Evolutionary conservation across 306 rosid species (phyloP).

Genomic region (Ochetophila trinervis): DNA sequence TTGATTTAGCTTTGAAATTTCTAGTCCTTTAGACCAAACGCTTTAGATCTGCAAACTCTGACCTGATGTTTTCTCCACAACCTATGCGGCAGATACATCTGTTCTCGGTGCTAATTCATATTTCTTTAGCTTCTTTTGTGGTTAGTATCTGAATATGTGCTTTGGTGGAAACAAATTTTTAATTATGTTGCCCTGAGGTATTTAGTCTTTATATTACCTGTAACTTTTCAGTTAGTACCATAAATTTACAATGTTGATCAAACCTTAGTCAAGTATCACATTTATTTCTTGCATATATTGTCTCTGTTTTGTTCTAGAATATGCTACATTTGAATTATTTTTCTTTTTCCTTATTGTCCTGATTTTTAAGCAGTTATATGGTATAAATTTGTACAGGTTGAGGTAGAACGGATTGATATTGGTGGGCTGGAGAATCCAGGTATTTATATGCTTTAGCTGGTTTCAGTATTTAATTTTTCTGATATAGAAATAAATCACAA

Average conservation of each 20-base stretch:
- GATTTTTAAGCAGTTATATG: conserved; percentile 16
- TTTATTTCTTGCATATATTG: not conserved
- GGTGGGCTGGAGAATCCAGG: conserved; percentile 73
- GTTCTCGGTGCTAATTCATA: not conserved
- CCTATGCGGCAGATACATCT: not conserved
- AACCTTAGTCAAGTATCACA: not conserved
- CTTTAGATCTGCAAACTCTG: not conserved
- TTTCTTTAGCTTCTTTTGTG: not conserved
- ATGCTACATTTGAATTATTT: not conserved
- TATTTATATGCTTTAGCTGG: conserved; percentile 23
- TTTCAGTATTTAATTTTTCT: conserved; percentile 7
- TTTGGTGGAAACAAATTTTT: not conserved
- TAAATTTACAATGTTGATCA: not conserved
- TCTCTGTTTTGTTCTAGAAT: not conserved
- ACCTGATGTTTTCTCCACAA: conserved; percentile 1
- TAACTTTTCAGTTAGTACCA: no score
- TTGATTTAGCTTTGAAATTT: not conserved
- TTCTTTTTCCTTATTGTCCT: not conserved
- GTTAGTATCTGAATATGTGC: not conserved
- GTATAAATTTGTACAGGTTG: conserved; percentile 53
- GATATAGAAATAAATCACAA: conserved; percentile 9
- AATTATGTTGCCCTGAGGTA: not conserved
- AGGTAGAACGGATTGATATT: conserved; percentile 83
- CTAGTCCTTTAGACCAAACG: not conserved
- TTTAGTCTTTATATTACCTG: no score